Conservation (phyloP, 345 rosid species). For the Arabidopsis thaliana region TAIR10.1 NC_003074.8:18228501-18229000, state of each 20-base stretch:
- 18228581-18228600: constrained; percentile 76
- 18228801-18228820: constrained; percentile 54
- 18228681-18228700: constrained; percentile 68
- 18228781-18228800: constrained; percentile 61
- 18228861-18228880: constrained; percentile 60
- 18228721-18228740: constrained; percentile 71
- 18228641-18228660: constrained; percentile 58
- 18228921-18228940: constrained; percentile 64
- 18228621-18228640: constrained; percentile 60
- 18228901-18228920: constrained; percentile 63
- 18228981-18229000: constrained; percentile 72
- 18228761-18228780: constrained; percentile 60
- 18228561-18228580: constrained; percentile 67
- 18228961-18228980: constrained; percentile 66
- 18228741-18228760: constrained; percentile 50
- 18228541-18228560: constrained; percentile 42
- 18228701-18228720: constrained; percentile 56
- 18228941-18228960: constrained; percentile 53
- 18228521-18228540: constrained; percentile 61
- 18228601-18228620: constrained; percentile 66
- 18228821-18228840: constrained; percentile 61
- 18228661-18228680: constrained; percentile 79
- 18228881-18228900: constrained; percentile 73
- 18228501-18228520: constrained; percentile 59
- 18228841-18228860: constrained; percentile 56